Conservation (phyloP, 1,284 basidiomycete species). For the Papiliotrema nemorosa region DNA sequence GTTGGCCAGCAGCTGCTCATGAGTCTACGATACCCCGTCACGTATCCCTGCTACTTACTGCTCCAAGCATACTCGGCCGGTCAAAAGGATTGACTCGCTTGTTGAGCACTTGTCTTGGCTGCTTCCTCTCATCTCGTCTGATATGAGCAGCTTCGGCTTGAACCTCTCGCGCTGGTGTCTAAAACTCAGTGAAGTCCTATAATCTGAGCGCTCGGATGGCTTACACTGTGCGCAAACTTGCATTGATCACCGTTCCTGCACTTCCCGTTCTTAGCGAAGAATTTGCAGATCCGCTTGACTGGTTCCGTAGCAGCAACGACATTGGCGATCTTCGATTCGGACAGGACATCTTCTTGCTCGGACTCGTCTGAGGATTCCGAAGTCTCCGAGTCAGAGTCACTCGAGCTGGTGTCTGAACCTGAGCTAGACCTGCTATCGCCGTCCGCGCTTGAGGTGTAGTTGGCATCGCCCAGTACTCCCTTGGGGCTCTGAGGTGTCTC, state of each 20-base stretch:
- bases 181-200: background rate
- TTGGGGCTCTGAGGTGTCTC: no score
- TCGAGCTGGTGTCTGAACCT: constrained; percentile 4
- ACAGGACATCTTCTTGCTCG: background rate
- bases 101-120: constrained; percentile 56
- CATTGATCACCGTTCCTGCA: constrained; percentile 40
- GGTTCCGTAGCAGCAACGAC: background rate
- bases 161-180: background rate
- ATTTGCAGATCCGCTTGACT: constrained; percentile 29
- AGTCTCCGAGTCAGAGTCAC: constrained; percentile 13
- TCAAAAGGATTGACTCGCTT: constrained; percentile 65
- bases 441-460: constrained; percentile 9
- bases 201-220: background rate
- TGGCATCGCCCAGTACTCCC: background rate
- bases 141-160: background rate
- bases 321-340: background rate
- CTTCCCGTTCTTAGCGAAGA: constrained; percentile 34
- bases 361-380: background rate
- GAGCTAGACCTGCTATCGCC: background rate
- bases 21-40: no score
- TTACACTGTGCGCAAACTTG: constrained; percentile 30
- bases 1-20: constrained; percentile 58
- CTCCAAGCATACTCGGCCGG: constrained; percentile 66
- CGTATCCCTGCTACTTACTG: constrained; percentile 55
- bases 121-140: constrained; percentile 10